Base-by-base conservation (phyloP, 345 rosid genomes). In the Hypericum perforatum region DNA sequence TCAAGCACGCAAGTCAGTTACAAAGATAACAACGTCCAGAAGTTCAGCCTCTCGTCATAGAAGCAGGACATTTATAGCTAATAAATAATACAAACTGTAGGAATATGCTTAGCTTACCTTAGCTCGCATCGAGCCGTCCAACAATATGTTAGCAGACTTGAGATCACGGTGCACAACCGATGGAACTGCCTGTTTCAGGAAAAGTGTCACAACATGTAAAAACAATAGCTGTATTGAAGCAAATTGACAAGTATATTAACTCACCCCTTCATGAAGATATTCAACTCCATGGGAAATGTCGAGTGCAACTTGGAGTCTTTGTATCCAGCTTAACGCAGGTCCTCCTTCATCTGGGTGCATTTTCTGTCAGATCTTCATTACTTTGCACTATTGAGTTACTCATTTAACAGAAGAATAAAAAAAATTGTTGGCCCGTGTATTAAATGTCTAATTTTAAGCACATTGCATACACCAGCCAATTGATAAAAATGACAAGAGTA, bases 91-190 rank as follows among this genome's bases (percentile, higher is more conserved):
- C n/a, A n/a, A n/a, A n/a, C n/a, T 1, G 32, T 4, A 22, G 4
- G 32, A 22, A 22, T 22, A 22, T 22, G 32, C 32, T 4, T 1
- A 29, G 54, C 59, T 56, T 52, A 88, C 96, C 90, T 88, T 92
- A 57, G 96, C 98, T 65, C 94, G 73, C 96, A 83, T 85, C 52
- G 82, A 81, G 38, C 63, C 77, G 62, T 92, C 98, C 72, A 92
- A 63, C 66, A 88, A 63, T 62, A 92, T 88, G 67, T 92, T 85
- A 13, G 96, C 95, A 0, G 98, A 85, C 74, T 85, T 92, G n/a
- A 92, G 72, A 67, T 92, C 98, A 16, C 98, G 90, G 57, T 92
- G 98, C 45, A 92, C 78, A 52, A 92, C 95, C 0, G 95, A 88
- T 5, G 96, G 98, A 32, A 83, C 91, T 11, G 98, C 96, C 95